These are phyloP conservation scores for Oryza coarctata DNA, from an alignment of 176 grass and related monocot species.

Conservation along the genomic window DNA sequence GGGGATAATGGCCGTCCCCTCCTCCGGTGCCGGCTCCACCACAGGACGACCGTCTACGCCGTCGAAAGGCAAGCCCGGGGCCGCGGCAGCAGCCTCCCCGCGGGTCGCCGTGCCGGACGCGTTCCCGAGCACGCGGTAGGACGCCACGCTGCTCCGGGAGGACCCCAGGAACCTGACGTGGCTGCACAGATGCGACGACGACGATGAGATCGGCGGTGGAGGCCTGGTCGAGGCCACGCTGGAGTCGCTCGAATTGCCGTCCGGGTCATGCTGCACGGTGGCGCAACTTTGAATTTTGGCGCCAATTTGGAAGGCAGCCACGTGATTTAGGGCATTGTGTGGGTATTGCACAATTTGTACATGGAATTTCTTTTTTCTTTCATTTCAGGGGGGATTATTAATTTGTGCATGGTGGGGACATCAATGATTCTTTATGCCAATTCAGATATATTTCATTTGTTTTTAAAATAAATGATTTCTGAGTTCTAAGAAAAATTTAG, in stretches of 20 bases:
- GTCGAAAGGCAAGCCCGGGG: neutral
- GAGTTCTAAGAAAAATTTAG: too few species aligned
- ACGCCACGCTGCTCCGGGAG: conserved; percentile 53
- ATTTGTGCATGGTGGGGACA: neutral
- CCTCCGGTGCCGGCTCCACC: neutral
- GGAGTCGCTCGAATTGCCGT: conserved; percentile 3
- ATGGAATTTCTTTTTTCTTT: neutral
- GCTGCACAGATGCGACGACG: conserved; percentile 17
- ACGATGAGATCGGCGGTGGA: neutral
- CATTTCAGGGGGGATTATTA: neutral
- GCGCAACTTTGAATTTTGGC: conserved; percentile 15
- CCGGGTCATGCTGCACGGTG: neutral
- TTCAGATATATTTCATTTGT: too few species aligned
- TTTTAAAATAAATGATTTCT: too few species aligned
- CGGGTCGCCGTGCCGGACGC: conserved; percentile 5
- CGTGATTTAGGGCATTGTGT: neutral
- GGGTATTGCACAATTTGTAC: neutral
- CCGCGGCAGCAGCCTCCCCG: neutral
- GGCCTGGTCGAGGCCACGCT: conserved; percentile 23
- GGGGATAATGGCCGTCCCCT: neutral
- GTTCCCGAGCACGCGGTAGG: conserved; percentile 46
- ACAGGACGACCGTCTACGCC: neutral
- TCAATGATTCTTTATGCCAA: neutral
- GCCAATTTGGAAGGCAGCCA: neutral
- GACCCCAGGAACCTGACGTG: conserved; percentile 51